Base-by-base conservation (phyloP, 768 basidiomycete species). In the Gautieria morchelliformis region DNA sequence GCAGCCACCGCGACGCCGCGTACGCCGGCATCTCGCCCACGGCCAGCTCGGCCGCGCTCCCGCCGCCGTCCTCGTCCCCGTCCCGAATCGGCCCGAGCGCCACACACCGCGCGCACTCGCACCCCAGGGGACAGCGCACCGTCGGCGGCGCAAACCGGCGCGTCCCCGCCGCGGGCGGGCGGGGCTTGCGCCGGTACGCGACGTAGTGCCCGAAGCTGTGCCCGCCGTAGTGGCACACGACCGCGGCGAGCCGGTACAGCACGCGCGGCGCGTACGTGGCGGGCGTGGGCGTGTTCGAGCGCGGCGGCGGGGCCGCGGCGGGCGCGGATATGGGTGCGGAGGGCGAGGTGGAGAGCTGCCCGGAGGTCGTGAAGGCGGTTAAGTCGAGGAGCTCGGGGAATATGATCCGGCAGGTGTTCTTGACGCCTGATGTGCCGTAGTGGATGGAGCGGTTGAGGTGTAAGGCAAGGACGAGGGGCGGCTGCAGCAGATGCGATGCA, bases 201-300 rank as follows among this genome's bases (percentile, higher is more conserved):
- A 98, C 81, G 67, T 95, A 99, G 67, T 99, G 95, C 5, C 95
- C 95, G 66, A 89, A 94, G 4, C 86, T 86, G 66, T 96, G 93
- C 54, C 85, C 82, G 14, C 95, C 95, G 66, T 85, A 95, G 69
- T 98, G 95, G 63, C 92, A 92, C 15, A 98, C 93, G 32, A 89
- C 83, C 10, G 90, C 84, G 2, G 83, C 71, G 37, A 98, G 79
- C 47, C 93, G 82, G 69, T 98, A 98, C 37, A 94, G 73, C n/a
- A 83, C 85, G 46, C 82, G 74, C n/a, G 78, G 75, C 1, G 76
- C 68, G 58, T 78, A 78, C 32, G 74, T 77, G 24, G 77, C 74
- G 8, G 80, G 80, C 0, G 83, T 82, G 1, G 80, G 81, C 0
- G 81, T 83, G 1, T 75, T 74, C 14, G 81, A 76, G 27, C 82